These are phyloP conservation scores for Polysphondylium violaceum DNA, from an alignment of 78 protist genomes.

Conservation along the genomic window DNA sequence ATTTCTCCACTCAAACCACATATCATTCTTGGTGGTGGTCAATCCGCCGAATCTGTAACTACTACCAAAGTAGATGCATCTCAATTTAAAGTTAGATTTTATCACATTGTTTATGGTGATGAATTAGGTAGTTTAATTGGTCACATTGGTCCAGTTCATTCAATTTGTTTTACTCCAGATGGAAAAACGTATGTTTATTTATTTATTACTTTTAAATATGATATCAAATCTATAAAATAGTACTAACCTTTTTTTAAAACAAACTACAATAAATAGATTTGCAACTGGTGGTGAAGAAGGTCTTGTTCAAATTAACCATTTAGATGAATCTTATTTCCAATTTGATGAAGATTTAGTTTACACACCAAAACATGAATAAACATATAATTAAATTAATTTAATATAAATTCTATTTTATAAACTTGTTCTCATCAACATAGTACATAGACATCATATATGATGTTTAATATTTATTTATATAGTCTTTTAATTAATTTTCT, in stretches of 20 bases:
- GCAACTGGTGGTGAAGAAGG: conserved; percentile 83
- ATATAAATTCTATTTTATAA: too few species aligned
- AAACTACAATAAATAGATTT: too few species aligned
- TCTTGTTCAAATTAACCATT: conserved; percentile 41
- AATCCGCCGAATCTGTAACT: conserved; percentile 93
- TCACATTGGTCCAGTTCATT: conserved; percentile 85
- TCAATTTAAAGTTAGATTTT: conserved; percentile 91
- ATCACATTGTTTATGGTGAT: conserved; percentile 86
- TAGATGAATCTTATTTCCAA: conserved; percentile 54
- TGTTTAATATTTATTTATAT: too few species aligned
- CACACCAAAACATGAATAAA: not conserved
- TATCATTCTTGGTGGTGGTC: conserved; percentile 96
- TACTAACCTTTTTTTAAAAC: not conserved
- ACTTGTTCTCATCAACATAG: too few species aligned
- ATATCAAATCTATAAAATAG: not conserved
- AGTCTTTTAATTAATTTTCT: too few species aligned
- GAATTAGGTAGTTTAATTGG: conserved; percentile 68
- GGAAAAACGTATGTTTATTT: conserved; percentile 32
- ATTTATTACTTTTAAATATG: too few species aligned
- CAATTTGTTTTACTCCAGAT: conserved; percentile 67
- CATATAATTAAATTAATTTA: too few species aligned
- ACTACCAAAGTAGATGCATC: conserved; percentile 77
- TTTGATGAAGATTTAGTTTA: conserved; percentile 54
- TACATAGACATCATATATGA: not conserved
- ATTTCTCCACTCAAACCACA: conserved; percentile 87